Evolutionary conservation across 2,329 filamentous ascomycete species (phyloP).

Genomic region (Escovopsis weberi): DNA sequence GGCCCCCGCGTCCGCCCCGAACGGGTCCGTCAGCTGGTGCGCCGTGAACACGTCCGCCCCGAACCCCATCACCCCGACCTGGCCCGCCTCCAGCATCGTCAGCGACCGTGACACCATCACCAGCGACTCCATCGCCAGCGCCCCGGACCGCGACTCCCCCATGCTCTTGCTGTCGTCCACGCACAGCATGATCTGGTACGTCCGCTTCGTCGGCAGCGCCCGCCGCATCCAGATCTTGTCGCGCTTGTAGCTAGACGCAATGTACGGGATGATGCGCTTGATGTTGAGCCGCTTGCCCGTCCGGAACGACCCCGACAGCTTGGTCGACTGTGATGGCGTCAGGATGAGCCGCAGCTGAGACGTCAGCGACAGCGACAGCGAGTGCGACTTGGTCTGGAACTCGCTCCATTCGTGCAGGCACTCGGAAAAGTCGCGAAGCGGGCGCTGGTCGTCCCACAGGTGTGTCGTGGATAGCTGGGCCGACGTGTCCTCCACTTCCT

Average conservation of each 20-base stretch:
- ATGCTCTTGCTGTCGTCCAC: conserved; percentile 94
- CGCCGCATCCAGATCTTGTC: conserved; percentile 99
- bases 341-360: conserved; percentile 94
- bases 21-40: conserved; percentile 71
- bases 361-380: conserved; percentile 75
- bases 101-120: conserved; percentile 80
- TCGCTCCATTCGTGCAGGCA: conserved; percentile 68
- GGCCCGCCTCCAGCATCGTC: conserved; percentile 85
- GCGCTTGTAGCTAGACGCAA: conserved; percentile 93
- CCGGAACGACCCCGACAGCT: conserved; percentile 90
- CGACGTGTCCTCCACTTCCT: conserved; percentile 35
- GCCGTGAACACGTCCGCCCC: conserved; percentile 72
- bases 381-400: conserved; percentile 72
- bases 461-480: conserved; percentile 61
- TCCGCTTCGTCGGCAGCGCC: conserved; percentile 77
- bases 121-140: conserved; percentile 82
- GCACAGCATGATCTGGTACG: conserved; percentile 93
- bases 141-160: conserved; percentile 63
- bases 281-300: conserved; percentile 98
- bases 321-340: conserved; percentile 85
- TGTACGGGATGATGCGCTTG: conserved; percentile 98
- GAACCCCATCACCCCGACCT: conserved; percentile 84
- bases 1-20: conserved; percentile 63
- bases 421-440: conserved; percentile 34
- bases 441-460: conserved; percentile 33